phyloP scores from a whole-genome alignment of 1,139 yeast genomes.

The Candida sp. region DNA sequence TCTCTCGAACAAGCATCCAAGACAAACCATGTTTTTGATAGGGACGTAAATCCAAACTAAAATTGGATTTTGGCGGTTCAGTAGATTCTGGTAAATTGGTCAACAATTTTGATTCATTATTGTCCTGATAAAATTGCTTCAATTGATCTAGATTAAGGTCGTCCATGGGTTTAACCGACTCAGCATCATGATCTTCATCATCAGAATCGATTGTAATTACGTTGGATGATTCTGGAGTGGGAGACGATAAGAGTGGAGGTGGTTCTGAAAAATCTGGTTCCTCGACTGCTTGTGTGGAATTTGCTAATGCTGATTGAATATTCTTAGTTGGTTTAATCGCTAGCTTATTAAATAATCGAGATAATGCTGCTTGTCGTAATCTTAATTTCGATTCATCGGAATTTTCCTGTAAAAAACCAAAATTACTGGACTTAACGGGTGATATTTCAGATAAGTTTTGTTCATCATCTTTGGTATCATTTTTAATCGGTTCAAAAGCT shows the following conservation, averaged over 20 bases:
- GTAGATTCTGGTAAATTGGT: slow-evolving; percentile 59
- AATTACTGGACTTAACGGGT: too few relatives aligned
- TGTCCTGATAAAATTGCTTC: slow-evolving; percentile 66
- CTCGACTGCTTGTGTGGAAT: too few relatives aligned
- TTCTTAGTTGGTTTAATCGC: slow-evolving; percentile 14
- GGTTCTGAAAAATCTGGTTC: not conserved
- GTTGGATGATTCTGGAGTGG: not conserved
- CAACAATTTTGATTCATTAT: slow-evolving; percentile 51
- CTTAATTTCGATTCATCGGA: slow-evolving; percentile 51
- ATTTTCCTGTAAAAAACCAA: slow-evolving; percentile 43
- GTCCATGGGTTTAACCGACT: slow-evolving; percentile 13
- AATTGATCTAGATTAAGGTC: slow-evolving; percentile 70
- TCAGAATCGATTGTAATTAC: slow-evolving; percentile 9
- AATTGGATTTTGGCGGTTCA: slow-evolving; percentile 52
- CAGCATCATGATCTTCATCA: slow-evolving; percentile 13
- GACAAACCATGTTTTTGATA: slow-evolving; percentile 81
- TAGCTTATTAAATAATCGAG: slow-evolving; percentile 53
- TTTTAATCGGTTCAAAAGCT: slow-evolving; percentile 39
- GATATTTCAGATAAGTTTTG: not conserved
- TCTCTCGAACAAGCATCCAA: slow-evolving; percentile 76
- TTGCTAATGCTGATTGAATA: slow-evolving; percentile 1
- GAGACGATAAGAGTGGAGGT: not conserved
- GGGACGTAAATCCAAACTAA: slow-evolving; percentile 54
- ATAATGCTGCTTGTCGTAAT: slow-evolving; percentile 55
- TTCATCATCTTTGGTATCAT: slow-evolving; percentile 10